These are phyloP conservation scores for Candida anutae DNA, from an alignment of 1,139 yeast genomes.

Conservation along the genomic window DNA sequence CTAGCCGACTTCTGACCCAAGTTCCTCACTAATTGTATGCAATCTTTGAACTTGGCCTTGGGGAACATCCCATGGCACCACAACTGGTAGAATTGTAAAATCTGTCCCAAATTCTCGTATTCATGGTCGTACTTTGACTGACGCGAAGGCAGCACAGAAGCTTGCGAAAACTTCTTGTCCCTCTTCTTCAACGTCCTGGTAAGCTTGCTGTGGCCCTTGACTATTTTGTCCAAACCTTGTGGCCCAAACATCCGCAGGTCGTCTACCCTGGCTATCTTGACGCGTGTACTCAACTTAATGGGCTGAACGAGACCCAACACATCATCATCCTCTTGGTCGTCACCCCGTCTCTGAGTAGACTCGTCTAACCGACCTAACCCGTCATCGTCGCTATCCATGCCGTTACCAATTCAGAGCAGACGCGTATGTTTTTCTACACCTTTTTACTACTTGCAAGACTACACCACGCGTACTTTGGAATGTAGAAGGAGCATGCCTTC, in stretches of 20 bases:
- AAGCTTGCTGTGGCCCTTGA: conserved; percentile 31
- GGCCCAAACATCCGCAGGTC: conserved; percentile 41
- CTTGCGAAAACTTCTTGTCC: conserved; percentile 17
- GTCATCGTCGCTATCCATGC: too few species aligned
- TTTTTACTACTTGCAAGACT: too few species aligned
- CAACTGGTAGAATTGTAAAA: conserved; percentile 64
- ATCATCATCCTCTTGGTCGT: conserved; percentile 13
- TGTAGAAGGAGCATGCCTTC: too few species aligned
- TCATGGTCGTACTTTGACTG: conserved; percentile 31
- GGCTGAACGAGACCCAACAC: conserved; percentile 35
- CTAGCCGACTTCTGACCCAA: conserved; percentile 27
- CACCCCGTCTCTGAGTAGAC: conserved; percentile 1
- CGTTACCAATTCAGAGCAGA: too few species aligned
- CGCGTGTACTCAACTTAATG: conserved; percentile 25
- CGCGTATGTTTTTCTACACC: too few species aligned
- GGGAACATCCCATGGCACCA: conserved; percentile 85
- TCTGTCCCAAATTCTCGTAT: conserved; percentile 30
- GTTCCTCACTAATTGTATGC: conserved; percentile 27
- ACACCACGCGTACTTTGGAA: too few species aligned
- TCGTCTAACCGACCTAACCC: too few species aligned
- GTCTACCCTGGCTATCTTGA: conserved; percentile 36
- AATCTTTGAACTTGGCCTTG: conserved; percentile 67
- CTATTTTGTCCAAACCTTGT: conserved; percentile 40
- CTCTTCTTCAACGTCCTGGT: conserved; percentile 18
- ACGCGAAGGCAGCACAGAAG: conserved; percentile 5